Percentiles rank a stretch among this genome's conserved stretches.
phyloP scores from a whole-genome alignment of 1,139 yeast genomes.

The Debaryomyces psychrophilus region DNA sequence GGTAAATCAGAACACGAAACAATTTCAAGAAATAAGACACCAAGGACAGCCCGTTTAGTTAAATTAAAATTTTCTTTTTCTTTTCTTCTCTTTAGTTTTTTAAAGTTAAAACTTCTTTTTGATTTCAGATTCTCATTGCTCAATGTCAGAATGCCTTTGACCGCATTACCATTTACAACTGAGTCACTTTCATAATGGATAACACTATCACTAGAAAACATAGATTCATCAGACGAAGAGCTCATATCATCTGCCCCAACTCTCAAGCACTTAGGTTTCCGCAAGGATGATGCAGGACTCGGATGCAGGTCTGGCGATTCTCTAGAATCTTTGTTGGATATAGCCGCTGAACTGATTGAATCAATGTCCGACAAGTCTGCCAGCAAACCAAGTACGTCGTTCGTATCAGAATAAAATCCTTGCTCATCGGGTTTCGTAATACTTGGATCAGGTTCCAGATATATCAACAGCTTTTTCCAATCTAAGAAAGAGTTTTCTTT shows the following conservation, averaged over 20 bases:
- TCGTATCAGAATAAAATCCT: slow-evolving; percentile 42
- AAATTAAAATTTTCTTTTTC: slow-evolving; percentile 30
- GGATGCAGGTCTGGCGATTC: slow-evolving; percentile 3
- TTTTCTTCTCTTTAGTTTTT: slow-evolving; percentile 4
- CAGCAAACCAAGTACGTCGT: slow-evolving; percentile 15
- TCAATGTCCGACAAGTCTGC: slow-evolving; percentile 37
- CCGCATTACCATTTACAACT: background rate
- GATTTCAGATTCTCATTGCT: slow-evolving; percentile 6
- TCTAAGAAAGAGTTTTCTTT: slow-evolving; percentile 20
- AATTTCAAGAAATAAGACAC: slow-evolving; percentile 78
- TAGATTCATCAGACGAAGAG: slow-evolving; percentile 30
- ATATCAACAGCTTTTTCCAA: slow-evolving; percentile 38
- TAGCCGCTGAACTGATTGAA: slow-evolving; percentile 18
- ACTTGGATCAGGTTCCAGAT: slow-evolving; percentile 32
- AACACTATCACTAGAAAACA: slow-evolving; percentile 21
- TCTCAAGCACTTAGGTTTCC: background rate
- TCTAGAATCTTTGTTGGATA: background rate
- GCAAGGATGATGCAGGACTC: background rate
- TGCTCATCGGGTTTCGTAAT: slow-evolving; percentile 39
- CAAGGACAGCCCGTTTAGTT: slow-evolving; percentile 53
- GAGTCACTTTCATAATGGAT: slow-evolving; percentile 14
- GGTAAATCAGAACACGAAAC: slow-evolving; percentile 74
- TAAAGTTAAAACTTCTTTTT: slow-evolving; percentile 5
- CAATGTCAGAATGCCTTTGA: slow-evolving; percentile 2
- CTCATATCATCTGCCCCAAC: slow-evolving; percentile 14